A percentile compares a stretch with the other conserved stretches of the same genome.
These are phyloP conservation scores for Tubosaeta sp. DNA, from an alignment of 768 basidiomycete species.

Conservation along the genomic window DNA sequence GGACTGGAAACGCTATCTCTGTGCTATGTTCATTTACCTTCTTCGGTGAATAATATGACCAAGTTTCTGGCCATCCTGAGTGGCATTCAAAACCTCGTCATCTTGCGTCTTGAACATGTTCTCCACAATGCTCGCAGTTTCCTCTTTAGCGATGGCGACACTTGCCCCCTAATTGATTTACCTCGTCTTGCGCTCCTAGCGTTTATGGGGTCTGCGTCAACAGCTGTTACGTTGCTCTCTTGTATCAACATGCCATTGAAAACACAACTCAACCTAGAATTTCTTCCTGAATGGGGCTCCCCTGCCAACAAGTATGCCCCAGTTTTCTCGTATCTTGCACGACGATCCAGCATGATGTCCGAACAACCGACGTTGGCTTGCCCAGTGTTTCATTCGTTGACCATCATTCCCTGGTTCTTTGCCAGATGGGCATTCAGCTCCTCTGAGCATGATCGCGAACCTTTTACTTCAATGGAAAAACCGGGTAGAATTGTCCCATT, in stretches of 20 bases:
- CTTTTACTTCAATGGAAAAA: neutral
- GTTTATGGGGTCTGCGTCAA: too few species aligned
- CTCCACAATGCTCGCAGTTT: too few species aligned
- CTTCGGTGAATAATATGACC: conserved; percentile 19
- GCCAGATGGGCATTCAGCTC: neutral
- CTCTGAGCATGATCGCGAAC: neutral
- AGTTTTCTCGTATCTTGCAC: neutral
- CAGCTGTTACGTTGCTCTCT: too few species aligned
- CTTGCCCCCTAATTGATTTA: too few species aligned
- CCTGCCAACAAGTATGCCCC: neutral
- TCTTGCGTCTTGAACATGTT: neutral
- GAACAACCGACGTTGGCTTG: too few species aligned
- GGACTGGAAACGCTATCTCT: conserved; percentile 35
- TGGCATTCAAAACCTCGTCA: neutral
- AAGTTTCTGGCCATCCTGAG: conserved; percentile 31
- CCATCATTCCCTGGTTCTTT: neutral
- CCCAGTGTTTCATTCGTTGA: neutral
- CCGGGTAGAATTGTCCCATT: neutral
- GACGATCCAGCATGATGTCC: neutral
- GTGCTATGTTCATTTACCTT: conserved; percentile 12
- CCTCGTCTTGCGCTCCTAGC: too few species aligned
- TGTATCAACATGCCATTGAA: too few species aligned
- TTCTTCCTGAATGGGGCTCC: too few species aligned
- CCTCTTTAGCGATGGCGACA: too few species aligned
- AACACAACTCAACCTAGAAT: too few species aligned